Base-by-base conservation (phyloP, 2,329 filamentous ascomycete species). In the Myriosclerotinia curreyana region DNA sequence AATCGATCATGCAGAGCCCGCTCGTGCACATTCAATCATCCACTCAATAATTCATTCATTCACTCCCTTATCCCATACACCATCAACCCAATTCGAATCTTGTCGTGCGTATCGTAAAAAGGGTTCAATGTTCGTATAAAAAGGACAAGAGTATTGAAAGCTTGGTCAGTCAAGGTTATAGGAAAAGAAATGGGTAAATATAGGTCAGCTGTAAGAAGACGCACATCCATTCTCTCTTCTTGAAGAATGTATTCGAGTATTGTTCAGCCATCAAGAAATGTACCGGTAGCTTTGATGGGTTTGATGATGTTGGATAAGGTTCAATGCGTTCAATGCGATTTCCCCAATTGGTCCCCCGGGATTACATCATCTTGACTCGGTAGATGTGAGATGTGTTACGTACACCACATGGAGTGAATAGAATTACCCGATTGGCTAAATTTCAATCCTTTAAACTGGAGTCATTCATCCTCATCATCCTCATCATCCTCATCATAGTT, bases 1-100 rank as follows among this genome's bases (percentile, higher is more conserved):
- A 11, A 17, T 53, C 17, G 46, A 58, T 65, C 59, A 65, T 65
- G 64, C 60, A 65, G 64, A 65, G 64, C 52, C 60, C 3, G 60
- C 64, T 65, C 64, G 64, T 65, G 64, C 51, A 53, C 48, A 52
- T 40, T 17, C 15, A 52, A 28, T 50, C 22, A 50, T 31, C 31
- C 34, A 52, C 46, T 28, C 53, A 42, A 38, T 17, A 15, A 55
- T 20, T 28, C 36, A 55, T 20, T n/a, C n/a, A 54, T 28, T 40
- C 36, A 54, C 5, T 40, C 28, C 28, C 15, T 34, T 15, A 17
- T n/a, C 14, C 31, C 25, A 42, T 42, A 6, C 40, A 9, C 17
- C 5, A 9, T n/a, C 17, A n/a, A 36, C 3, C 28, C 28, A 36
- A 34, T 2, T 12, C 11, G 12, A 48, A 12, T 48, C 44, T 14